phyloP scores from a whole-genome alignment of 1,284 basidiomycete genomes.

The Puccinia brachypodii region DNA sequence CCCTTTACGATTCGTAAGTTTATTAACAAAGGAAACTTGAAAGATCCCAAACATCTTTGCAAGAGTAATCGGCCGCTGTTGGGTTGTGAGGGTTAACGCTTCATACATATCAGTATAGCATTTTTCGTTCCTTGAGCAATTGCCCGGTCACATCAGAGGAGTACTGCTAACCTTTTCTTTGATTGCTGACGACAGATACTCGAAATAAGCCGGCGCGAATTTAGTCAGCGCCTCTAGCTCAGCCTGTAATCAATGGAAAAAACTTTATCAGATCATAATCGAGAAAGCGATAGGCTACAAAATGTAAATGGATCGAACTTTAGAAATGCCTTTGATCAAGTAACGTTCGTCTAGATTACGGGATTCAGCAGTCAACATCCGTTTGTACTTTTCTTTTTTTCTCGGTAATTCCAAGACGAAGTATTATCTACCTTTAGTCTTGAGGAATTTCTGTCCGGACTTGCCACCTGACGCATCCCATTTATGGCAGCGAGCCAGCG shows the following conservation, averaged over 20 bases:
- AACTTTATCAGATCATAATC: not conserved
- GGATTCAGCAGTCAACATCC: not conserved
- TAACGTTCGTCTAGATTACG: slow-evolving; percentile 79
- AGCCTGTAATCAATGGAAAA: slow-evolving; percentile 13
- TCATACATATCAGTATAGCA: slow-evolving; percentile 34
- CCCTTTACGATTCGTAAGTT: slow-evolving; percentile 72
- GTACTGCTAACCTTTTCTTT: slow-evolving; percentile 37
- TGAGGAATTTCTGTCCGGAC: slow-evolving; percentile 92
- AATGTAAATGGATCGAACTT: slow-evolving; percentile 58
- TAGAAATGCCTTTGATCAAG: slow-evolving; percentile 94
- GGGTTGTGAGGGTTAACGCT: slow-evolving; percentile 52
- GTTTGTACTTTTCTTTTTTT: not conserved
- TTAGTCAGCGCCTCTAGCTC: slow-evolving; percentile 95
- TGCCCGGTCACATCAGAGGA: not conserved
- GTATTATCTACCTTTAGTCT: slow-evolving; percentile 76
- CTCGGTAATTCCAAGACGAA: not conserved
- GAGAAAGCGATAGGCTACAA: not conserved
- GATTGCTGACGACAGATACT: slow-evolving; percentile 73
- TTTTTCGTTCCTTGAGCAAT: not conserved
- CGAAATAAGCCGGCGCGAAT: slow-evolving; percentile 96
- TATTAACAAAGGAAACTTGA: slow-evolving; percentile 88
- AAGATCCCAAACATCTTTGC: slow-evolving; percentile 98
- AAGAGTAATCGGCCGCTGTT: slow-evolving; percentile 84
- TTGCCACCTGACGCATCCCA: slow-evolving; percentile 97
- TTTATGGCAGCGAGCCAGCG: slow-evolving; percentile 87